Conservation (phyloP, 2,329 filamentous ascomycete genomes). For the Allantophomopsis cytisporea region DNA sequence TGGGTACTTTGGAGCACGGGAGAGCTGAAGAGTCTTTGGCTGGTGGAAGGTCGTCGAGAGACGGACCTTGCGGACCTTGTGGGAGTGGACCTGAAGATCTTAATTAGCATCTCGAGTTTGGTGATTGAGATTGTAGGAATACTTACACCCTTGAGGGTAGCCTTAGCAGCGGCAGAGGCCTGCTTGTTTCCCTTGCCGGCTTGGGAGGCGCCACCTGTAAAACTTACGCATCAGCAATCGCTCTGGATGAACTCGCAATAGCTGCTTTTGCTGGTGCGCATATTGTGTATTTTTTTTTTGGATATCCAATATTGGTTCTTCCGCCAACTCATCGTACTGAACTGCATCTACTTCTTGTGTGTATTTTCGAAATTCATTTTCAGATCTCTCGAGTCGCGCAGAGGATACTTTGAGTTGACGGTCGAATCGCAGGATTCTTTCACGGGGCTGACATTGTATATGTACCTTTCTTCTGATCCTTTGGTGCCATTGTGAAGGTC, state of each 20-base stretch:
- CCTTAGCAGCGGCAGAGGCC: slow-evolving; percentile 90
- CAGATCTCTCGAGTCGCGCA: too few species aligned
- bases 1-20: slow-evolving; percentile 87
- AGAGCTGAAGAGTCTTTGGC: slow-evolving; percentile 90
- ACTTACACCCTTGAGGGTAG: slow-evolving; percentile 91
- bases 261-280: slow-evolving; percentile 50
- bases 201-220: slow-evolving; percentile 38
- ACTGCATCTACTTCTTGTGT: too few species aligned
- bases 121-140: slow-evolving; percentile 23
- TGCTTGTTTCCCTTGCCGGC: slow-evolving; percentile 60
- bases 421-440: slow-evolving; percentile 2
- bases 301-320: background rate
- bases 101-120: slow-evolving; percentile 16
- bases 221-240: slow-evolving; percentile 57
- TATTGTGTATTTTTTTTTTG: background rate
- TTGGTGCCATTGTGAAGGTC: slow-evolving; percentile 16
- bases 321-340: background rate
- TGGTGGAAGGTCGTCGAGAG: slow-evolving; percentile 91
- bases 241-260: slow-evolving; percentile 61
- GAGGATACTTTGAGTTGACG: too few species aligned
- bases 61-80: slow-evolving; percentile 90
- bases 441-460: slow-evolving; percentile 7
- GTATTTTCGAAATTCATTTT: too few species aligned
- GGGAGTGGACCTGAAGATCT: slow-evolving; percentile 46
- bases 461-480: slow-evolving; percentile 21